Evolutionary conservation across 495 filamentous ascomycete species (phyloP).

Genomic region (Trypethelium eluteriae): DNA sequence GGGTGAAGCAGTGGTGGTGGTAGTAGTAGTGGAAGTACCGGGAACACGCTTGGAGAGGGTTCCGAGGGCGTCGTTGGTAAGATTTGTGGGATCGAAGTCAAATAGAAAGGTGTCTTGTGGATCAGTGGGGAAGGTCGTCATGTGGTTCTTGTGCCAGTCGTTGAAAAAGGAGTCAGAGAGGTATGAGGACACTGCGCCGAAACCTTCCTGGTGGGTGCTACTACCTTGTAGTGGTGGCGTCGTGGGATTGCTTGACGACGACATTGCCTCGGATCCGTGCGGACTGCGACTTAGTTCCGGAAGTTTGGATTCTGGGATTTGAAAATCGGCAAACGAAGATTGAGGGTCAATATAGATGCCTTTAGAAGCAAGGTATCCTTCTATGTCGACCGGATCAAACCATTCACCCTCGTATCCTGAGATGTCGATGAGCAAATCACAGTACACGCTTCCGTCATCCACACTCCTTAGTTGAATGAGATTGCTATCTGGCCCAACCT

Average conservation of each 20-base stretch:
- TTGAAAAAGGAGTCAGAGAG: background rate
- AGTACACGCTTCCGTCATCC: background rate
- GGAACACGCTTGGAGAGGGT: background rate
- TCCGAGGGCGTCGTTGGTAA: slow-evolving; percentile 2
- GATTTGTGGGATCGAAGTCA: background rate
- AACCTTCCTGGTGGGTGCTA: background rate
- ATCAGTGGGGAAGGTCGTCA: background rate
- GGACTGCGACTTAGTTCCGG: background rate
- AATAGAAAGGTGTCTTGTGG: background rate
- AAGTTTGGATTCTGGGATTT: slow-evolving; percentile 29
- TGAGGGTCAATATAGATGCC: slow-evolving; percentile 49
- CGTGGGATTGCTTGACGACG: slow-evolving; percentile 1
- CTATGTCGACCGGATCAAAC: slow-evolving; percentile 66
- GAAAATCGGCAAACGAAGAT: slow-evolving; percentile 47
- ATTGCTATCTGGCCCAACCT: slow-evolving; percentile 27
- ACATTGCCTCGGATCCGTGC: background rate
- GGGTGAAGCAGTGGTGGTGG: background rate
- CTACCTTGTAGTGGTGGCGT: slow-evolving; percentile 10
- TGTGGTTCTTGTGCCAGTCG: slow-evolving; percentile 2
- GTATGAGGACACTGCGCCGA: background rate
- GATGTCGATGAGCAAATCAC: slow-evolving; percentile 23
- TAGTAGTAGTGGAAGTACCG: background rate
- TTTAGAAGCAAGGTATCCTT: slow-evolving; percentile 55
- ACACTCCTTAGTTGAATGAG: slow-evolving; percentile 11
- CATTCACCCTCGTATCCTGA: slow-evolving; percentile 54